A percentile compares a stretch with the other conserved stretches of the same genome.
Evolutionary conservation across 768 basidiomycete genomes (phyloP).

Genomic region (Pleurotus giganteus): DNA sequence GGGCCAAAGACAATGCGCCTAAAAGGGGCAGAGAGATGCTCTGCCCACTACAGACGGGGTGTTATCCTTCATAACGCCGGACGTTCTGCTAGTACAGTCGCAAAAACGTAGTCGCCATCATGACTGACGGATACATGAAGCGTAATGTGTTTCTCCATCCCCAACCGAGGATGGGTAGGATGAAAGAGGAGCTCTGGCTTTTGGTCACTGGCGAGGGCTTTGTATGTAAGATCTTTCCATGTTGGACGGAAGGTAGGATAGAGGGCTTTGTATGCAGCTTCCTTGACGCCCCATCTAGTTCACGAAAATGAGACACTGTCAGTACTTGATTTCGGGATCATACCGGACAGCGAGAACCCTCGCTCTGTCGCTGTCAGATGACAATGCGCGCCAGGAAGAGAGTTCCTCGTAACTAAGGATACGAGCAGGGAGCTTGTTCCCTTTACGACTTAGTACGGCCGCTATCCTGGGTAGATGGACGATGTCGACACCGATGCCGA

Average conservation of each 20-base stretch:
- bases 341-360: slow-evolving; percentile 77
- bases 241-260: slow-evolving; percentile 58
- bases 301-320: not conserved
- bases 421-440: slow-evolving; percentile 48
- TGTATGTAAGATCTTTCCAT: slow-evolving; percentile 75
- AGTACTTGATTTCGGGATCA: slow-evolving; percentile 14
- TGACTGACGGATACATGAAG: slow-evolving; percentile 79
- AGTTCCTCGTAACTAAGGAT: slow-evolving; percentile 59
- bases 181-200: slow-evolving; percentile 45
- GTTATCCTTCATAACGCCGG: not conserved
- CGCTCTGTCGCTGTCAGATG: slow-evolving; percentile 21
- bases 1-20: too few species aligned
- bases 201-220: slow-evolving; percentile 24
- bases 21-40: too few species aligned
- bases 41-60: too few species aligned
- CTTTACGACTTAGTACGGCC: slow-evolving; percentile 48
- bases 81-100: slow-evolving; percentile 63
- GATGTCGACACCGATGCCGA: slow-evolving; percentile 78
- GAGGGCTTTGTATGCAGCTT: slow-evolving; percentile 84
- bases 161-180: slow-evolving; percentile 30
- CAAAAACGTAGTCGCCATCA: slow-evolving; percentile 74
- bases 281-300: slow-evolving; percentile 78
- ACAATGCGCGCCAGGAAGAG: slow-evolving; percentile 35
- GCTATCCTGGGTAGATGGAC: slow-evolving; percentile 66
- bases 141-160: slow-evolving; percentile 12